Percentiles rank a stretch among this genome's conserved stretches.
Evolutionary conservation across 2,329 filamentous ascomycete species (phyloP).

Genomic region (Pyricularia grisea): DNA sequence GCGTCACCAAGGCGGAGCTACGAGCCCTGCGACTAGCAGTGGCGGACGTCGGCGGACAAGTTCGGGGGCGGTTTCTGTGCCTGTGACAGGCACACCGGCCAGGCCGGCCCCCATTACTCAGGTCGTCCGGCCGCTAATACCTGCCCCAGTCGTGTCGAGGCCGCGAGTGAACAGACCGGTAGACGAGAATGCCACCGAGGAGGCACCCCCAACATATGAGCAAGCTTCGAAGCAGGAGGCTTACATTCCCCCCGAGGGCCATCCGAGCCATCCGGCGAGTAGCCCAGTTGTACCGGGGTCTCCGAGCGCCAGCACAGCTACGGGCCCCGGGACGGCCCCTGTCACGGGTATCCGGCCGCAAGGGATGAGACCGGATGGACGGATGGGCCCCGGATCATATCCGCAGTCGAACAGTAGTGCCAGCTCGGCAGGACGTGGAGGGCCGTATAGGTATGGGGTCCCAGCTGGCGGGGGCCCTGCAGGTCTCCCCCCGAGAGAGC

Average conservation of each 20-base stretch:
- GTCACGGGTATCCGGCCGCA: neutral
- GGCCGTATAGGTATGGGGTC: neutral
- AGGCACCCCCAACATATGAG: conserved; percentile 49
- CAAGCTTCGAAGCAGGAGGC: conserved; percentile 41
- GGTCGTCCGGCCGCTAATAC: conserved; percentile 35
- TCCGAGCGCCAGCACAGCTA: neutral
- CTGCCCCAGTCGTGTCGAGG: conserved; percentile 20
- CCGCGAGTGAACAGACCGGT: conserved; percentile 7
- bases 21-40: conserved; percentile 16
- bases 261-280: conserved; percentile 38
- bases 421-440: neutral
- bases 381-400: neutral
- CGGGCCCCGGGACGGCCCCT: neutral
- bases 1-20: neutral
- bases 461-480: neutral
- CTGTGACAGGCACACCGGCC: conserved; percentile 7
- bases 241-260: conserved; percentile 41
- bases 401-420: neutral
- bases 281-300: conserved; percentile 14
- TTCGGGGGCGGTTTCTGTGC: conserved; percentile 16
- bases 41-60: conserved; percentile 28
- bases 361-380: neutral
- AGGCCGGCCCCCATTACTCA: conserved; percentile 13
- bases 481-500: neutral
- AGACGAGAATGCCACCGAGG: conserved; percentile 25